Evolutionary conservation across 768 basidiomycete species (phyloP).

Genomic region (Tephrocybe rancida): DNA sequence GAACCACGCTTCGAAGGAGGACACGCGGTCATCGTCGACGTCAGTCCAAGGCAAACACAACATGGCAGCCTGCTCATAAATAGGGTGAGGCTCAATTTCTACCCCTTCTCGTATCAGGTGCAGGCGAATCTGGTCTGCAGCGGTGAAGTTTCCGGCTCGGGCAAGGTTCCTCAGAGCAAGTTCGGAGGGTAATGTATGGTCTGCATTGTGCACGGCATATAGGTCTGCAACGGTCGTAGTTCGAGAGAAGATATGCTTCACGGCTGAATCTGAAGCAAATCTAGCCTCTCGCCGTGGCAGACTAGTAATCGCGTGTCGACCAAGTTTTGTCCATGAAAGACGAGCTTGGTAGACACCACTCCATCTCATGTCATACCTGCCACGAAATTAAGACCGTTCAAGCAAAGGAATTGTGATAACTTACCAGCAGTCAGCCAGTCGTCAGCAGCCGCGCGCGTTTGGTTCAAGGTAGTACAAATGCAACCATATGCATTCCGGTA

Average conservation of each 20-base stretch:
- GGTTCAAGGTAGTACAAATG: no score
- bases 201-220: neutral
- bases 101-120: constrained; percentile 11
- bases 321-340: neutral
- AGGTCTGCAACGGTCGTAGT: constrained; percentile 8
- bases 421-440: neutral
- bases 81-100: constrained; percentile 13
- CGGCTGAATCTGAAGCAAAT: constrained; percentile 8
- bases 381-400: neutral
- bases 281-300: neutral
- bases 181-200: constrained; percentile 2
- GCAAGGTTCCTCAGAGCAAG: constrained; percentile 14
- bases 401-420: no score
- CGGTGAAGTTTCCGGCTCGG: constrained; percentile 13
- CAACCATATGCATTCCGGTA: no score
- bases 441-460: no score
- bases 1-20: constrained; percentile 18
- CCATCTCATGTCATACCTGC: constrained; percentile 12
- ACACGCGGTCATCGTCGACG: neutral
- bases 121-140: constrained; percentile 20
- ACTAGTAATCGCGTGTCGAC: neutral
- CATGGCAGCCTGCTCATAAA: constrained; percentile 21
- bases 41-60: constrained; percentile 15
- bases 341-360: neutral
- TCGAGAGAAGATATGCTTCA: constrained; percentile 10